Percentiles rank a stretch among this genome's conserved stretches.
phyloP scores from a whole-genome alignment of 1,284 basidiomycete genomes.

The Cerrena zonata region DNA sequence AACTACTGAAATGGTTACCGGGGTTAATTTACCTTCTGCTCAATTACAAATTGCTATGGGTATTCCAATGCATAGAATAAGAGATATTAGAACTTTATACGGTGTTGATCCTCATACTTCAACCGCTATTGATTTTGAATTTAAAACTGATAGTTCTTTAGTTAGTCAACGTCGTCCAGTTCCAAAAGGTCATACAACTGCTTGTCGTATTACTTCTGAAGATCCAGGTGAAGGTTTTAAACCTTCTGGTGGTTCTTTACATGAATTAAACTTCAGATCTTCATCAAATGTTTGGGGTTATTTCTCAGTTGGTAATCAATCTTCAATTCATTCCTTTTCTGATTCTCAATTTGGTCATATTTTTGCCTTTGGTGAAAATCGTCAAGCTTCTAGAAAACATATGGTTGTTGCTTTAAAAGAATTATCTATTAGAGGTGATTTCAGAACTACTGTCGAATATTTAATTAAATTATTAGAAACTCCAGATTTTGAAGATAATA shows the following conservation, averaged over 20 bases:
- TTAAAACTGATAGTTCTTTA: slow-evolving; percentile 82
- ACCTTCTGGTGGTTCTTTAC: slow-evolving; percentile 92
- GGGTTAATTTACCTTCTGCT: slow-evolving; percentile 95
- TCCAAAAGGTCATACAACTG: slow-evolving; percentile 97
- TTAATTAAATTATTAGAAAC: slow-evolving; percentile 96
- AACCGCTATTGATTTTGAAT: slow-evolving; percentile 95
- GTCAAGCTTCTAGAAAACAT: slow-evolving; percentile 92
- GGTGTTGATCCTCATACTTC: slow-evolving; percentile 84
- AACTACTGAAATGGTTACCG: slow-evolving; percentile 99
- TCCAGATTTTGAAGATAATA: slow-evolving; percentile 94
- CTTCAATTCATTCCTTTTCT: slow-evolving; percentile 97
- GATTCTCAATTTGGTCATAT: slow-evolving; percentile 99
- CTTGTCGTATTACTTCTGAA: slow-evolving; percentile 98
- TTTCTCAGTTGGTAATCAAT: slow-evolving; percentile 93
- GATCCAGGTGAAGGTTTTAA: slow-evolving; percentile 99
- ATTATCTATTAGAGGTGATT: slow-evolving; percentile 96
- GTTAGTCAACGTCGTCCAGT: slow-evolving; percentile 90
- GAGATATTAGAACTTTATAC: slow-evolving; percentile 94
- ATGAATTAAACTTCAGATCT: slow-evolving; percentile 99
- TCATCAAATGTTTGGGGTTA: slow-evolving; percentile 99
- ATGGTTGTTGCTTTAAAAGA: slow-evolving; percentile 99
- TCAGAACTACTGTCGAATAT: slow-evolving; percentile 98
- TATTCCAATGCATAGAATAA: slow-evolving; percentile 90
- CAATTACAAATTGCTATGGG: slow-evolving; percentile 99
- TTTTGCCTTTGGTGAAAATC: slow-evolving; percentile 97